These are phyloP conservation scores for Podospora comata DNA, from an alignment of 495 filamentous ascomycete species.

Conservation along the genomic window DNA sequence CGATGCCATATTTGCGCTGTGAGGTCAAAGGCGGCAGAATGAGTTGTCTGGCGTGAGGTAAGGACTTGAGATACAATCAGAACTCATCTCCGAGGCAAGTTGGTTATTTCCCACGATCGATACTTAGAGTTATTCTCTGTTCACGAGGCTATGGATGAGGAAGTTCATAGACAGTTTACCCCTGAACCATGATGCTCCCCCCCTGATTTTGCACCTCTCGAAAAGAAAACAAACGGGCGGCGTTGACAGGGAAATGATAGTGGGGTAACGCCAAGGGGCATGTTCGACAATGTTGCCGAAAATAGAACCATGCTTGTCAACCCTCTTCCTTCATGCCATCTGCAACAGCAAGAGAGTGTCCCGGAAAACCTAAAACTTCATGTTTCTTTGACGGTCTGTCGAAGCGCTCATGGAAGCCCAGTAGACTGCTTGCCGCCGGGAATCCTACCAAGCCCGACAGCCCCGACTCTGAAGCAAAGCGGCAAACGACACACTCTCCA, in stretches of 20 bases:
- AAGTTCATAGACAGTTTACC: not conserved
- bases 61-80: too few relatives aligned
- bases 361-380: not conserved
- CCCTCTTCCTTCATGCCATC: not conserved
- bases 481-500: not conserved
- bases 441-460: not conserved
- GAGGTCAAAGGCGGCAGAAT: too few relatives aligned
- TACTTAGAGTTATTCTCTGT: not conserved
- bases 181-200: not conserved
- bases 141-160: not conserved
- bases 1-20: too few relatives aligned
- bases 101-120: not conserved
- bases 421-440: not conserved
- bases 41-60: too few relatives aligned
- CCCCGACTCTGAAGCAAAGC: not conserved
- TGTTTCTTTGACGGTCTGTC: not conserved
- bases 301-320: not conserved
- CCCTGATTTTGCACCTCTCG: not conserved
- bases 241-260: not conserved
- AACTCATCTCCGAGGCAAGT: not conserved
- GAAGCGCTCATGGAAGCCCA: not conserved
- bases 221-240: not conserved
- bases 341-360: not conserved
- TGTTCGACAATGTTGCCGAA: not conserved
- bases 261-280: not conserved